phyloP scores from a whole-genome alignment of 768 basidiomycete genomes.

The Hydnomerulius pinastri region DNA sequence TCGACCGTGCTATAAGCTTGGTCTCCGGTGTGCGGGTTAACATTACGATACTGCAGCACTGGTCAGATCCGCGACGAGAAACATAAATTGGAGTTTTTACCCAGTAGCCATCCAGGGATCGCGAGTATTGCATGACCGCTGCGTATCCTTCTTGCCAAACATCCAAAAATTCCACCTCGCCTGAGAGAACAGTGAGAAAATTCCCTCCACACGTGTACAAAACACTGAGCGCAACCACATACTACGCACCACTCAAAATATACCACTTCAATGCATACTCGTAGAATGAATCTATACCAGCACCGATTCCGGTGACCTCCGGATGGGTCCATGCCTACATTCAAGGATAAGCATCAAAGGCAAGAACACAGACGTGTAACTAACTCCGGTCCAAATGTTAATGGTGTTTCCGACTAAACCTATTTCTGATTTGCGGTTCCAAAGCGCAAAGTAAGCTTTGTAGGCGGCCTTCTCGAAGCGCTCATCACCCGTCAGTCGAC shows the following conservation, averaged over 20 bases:
- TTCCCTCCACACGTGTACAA: conserved; percentile 17
- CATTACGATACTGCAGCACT: conserved; percentile 71
- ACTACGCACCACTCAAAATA: conserved; percentile 68
- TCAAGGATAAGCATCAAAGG: conserved; percentile 9
- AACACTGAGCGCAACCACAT: not conserved
- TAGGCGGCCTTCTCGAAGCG: conserved; percentile 89
- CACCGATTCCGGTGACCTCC: conserved; percentile 81
- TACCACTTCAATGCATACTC: conserved; percentile 96
- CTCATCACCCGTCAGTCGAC: conserved; percentile 86
- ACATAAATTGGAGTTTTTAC: conserved; percentile 40
- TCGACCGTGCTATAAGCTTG: conserved; percentile 81
- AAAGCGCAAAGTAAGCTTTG: conserved; percentile 89
- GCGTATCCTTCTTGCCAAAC: conserved; percentile 85
- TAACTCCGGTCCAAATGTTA: conserved; percentile 77
- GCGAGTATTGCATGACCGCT: conserved; percentile 81
- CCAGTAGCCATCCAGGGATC: conserved; percentile 86
- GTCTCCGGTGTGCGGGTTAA: conserved; percentile 81
- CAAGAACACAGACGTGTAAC: conserved; percentile 26
- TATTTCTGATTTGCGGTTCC: conserved; percentile 87
- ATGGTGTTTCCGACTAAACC: conserved; percentile 90
- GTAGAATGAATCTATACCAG: conserved; percentile 94
- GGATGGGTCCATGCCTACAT: conserved; percentile 69
- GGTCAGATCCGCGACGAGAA: conserved; percentile 1
- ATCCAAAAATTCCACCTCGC: conserved; percentile 78
- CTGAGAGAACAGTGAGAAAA: conserved; percentile 34